Evolutionary conservation across 2,329 filamentous ascomycete genomes (phyloP).

Genomic region (Fusarium kyushuense): DNA sequence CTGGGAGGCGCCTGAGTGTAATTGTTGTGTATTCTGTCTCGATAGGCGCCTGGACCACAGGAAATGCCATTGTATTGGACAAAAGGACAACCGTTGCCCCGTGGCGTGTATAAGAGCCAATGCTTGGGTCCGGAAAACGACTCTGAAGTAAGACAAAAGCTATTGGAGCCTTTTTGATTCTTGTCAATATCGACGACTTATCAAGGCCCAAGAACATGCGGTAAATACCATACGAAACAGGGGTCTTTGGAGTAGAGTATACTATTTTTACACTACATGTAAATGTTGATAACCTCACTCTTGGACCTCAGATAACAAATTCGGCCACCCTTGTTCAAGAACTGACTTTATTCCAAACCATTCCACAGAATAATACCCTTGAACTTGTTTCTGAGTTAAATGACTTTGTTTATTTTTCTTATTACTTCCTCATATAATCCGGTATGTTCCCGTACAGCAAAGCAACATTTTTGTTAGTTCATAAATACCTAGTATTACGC

Average conservation of each 20-base stretch:
- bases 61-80: conserved; percentile 20
- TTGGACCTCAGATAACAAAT: conserved; percentile 7
- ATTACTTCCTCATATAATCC: background rate
- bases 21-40: conserved; percentile 13
- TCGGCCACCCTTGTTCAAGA: background rate
- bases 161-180: conserved; percentile 16
- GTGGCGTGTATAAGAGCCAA: conserved; percentile 34
- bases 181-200: conserved; percentile 8
- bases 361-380: conserved; percentile 5
- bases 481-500: background rate
- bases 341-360: conserved; percentile 8
- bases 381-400: conserved; percentile 3
- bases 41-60: conserved; percentile 31
- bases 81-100: conserved; percentile 32
- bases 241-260: conserved; percentile 4
- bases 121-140: background rate
- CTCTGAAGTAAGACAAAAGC: background rate
- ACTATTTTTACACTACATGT: conserved; percentile 16
- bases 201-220: conserved; percentile 9
- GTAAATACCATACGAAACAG: conserved; percentile 25
- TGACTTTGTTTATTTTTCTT: background rate
- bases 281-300: conserved; percentile 8
- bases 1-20: background rate
- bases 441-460: conserved; percentile 11
- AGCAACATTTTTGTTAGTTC: background rate